Evolutionary conservation across 805 yeast species (phyloP), one percentile per base, ranked within the genome.

Genomic region (Metschnikowia orientalis): DNA sequence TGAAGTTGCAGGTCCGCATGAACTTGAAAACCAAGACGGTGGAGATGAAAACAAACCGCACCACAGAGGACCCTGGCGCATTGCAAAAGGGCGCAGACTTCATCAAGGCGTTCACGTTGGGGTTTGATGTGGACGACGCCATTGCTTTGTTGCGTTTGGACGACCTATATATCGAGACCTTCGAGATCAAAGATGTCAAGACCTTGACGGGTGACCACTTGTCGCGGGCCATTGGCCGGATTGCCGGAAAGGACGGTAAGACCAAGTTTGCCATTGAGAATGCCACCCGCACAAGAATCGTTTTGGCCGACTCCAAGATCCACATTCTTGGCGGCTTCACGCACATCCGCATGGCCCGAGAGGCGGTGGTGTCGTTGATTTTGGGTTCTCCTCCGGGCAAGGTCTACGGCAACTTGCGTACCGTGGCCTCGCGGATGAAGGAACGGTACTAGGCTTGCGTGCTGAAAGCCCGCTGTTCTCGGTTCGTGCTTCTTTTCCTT

Each of bases 211-310:
- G 97, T 17, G 98, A 92, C 63, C 98, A 92, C 75, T 71, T 92
- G 57, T 83, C 95, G 32, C 81, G 99, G 73, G 98, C 99, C 6
- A 92, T 92, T 57, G 99, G 98, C 54, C 87, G 99, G 73, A 92
- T 92, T 61, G 98, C 99, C 9, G 99, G 99, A 61, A 94, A 92
- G 57, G 99, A 92, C 57, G 99, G 99, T 55, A 90, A 89, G 63
- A 92, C 97, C 42, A 92, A 90, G 67, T 92, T 90, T 60, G 97
- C 98, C 19, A 92, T 92, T 54, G 99, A 92, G 63, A 92, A 92
- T 56, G 97, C 98, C 11, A 90, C 97, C 14, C 78, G 97, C 66
- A 92, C 99, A 8, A 82, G 99, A 70, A 89, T 92, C 26, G 99
- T 92, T 16, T 71, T 92, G 47, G 99, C 99, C 0, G 99, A 92